phyloP scores from a whole-genome alignment of 495 filamentous ascomycete genomes.

The Xylaria acuta region DNA sequence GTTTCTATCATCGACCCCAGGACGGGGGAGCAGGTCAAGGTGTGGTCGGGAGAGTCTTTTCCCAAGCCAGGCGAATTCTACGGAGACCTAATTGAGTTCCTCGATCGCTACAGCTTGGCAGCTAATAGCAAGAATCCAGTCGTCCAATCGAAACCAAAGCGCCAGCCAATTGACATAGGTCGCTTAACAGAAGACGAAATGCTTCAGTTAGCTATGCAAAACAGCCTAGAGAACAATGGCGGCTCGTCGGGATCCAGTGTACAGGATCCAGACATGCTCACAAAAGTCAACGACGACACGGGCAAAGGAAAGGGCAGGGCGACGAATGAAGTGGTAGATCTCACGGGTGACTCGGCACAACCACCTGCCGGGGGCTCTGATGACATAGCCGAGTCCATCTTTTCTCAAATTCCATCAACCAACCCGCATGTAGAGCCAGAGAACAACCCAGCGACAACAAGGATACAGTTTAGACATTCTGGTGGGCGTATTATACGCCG shows the following conservation, averaged over 20 bases:
- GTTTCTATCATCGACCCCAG: constrained; percentile 95
- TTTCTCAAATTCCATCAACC: constrained; percentile 70
- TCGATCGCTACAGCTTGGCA: constrained; percentile 91
- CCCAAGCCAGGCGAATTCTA: constrained; percentile 81
- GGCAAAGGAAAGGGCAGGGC: constrained; percentile 72
- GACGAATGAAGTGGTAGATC: constrained; percentile 37
- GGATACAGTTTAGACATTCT: constrained; percentile 89
- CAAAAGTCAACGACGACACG: constrained; percentile 61
- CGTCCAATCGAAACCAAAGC: constrained; percentile 75
- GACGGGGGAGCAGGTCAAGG: constrained; percentile 96
- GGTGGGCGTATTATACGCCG: constrained; percentile 81
- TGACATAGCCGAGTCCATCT: constrained; percentile 52
- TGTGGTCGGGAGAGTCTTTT: constrained; percentile 86
- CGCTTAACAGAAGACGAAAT: constrained; percentile 97
- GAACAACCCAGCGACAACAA: constrained; percentile 70
- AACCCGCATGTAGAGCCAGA: constrained; percentile 80
- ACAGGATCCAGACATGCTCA: constrained; percentile 84
- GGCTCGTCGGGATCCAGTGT: constrained; percentile 44
- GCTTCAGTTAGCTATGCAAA: constrained; percentile 89
- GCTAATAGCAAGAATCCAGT: constrained; percentile 91
- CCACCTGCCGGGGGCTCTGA: constrained; percentile 15
- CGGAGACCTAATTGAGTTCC: constrained; percentile 90
- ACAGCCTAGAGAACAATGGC: constrained; percentile 68
- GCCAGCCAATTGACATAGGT: constrained; percentile 73
- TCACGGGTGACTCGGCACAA: constrained; percentile 25